phyloP scores from a whole-genome alignment of 352 stramenopile genomes.

The Pythium insidiosum region DNA sequence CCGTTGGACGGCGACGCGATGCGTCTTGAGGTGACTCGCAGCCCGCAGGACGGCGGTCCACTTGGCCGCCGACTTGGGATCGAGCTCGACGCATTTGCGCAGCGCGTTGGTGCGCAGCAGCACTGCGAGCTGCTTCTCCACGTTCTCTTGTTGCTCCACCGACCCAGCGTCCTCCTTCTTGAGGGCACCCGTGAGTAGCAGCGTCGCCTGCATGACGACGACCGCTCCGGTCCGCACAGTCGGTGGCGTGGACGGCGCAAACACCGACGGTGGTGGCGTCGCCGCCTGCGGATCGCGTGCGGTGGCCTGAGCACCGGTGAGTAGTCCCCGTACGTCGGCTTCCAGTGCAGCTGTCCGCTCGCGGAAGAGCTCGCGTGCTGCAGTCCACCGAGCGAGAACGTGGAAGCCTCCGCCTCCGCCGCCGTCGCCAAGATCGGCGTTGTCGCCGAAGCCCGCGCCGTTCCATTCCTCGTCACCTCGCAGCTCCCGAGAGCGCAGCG shows the following conservation, averaged over 20 bases:
- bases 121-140: constrained; percentile 40
- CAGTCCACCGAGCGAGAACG: constrained; percentile 20
- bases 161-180: constrained; percentile 25
- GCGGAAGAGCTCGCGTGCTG: constrained; percentile 16
- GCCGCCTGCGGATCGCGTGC: constrained; percentile 1
- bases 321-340: constrained; percentile 30
- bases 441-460: constrained; percentile 21
- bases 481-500: constrained; percentile 5
- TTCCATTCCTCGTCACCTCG: constrained; percentile 51
- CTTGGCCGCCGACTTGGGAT: constrained; percentile 15
- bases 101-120: constrained; percentile 18
- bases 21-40: constrained; percentile 6
- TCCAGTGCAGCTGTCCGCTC: constrained; percentile 24
- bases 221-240: neutral
- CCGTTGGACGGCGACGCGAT: neutral
- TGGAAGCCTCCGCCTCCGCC: constrained; percentile 40
- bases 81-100: constrained; percentile 23
- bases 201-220: constrained; percentile 19
- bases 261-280: no score
- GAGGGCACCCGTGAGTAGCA: constrained; percentile 22
- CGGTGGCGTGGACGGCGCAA: neutral
- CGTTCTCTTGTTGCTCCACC: constrained; percentile 11
- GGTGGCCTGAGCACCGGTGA: constrained; percentile 29
- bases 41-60: constrained; percentile 16
- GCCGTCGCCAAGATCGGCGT: constrained; percentile 12